Conservation (phyloP, 768 basidiomycete genomes). For the Xerocomus spinulosus region DNA sequence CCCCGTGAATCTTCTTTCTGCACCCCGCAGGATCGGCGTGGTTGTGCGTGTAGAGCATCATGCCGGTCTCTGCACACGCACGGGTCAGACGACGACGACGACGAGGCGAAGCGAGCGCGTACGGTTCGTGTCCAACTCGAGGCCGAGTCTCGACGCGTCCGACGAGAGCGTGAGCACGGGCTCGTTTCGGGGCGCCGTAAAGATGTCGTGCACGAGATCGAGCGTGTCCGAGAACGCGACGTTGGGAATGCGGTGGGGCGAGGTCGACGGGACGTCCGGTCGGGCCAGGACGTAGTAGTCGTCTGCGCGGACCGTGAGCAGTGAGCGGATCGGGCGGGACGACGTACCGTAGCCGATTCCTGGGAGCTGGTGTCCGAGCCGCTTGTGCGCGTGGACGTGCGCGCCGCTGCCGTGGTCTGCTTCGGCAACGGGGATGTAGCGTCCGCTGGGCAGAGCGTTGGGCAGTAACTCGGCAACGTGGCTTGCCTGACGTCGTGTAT, state of each 20-base stretch:
- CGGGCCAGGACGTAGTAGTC: slow-evolving; percentile 58
- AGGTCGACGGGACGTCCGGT: slow-evolving; percentile 27
- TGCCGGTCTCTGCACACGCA: slow-evolving; percentile 51
- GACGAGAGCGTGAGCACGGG: slow-evolving; percentile 53
- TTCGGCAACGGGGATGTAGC: slow-evolving; percentile 42
- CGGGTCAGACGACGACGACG: background rate
- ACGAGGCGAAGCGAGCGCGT: slow-evolving; percentile 18
- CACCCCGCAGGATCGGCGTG: slow-evolving; percentile 44
- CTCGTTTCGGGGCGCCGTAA: slow-evolving; percentile 29
- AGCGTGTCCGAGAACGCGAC: slow-evolving; percentile 38
- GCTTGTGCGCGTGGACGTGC: slow-evolving; percentile 47
- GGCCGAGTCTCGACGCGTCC: slow-evolving; percentile 52
- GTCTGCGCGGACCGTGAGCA: slow-evolving; percentile 36
- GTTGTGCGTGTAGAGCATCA: slow-evolving; percentile 72
- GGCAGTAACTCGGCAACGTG: slow-evolving; percentile 49
- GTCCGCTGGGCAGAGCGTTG: slow-evolving; percentile 49
- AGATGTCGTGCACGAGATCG: slow-evolving; percentile 40
- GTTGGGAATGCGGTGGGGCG: slow-evolving; percentile 47
- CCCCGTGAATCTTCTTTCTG: slow-evolving; percentile 72
- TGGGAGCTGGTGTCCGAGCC: slow-evolving; percentile 57
- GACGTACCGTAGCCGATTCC: slow-evolving; percentile 53
- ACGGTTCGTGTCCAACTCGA: slow-evolving; percentile 71
- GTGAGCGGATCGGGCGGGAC: background rate
- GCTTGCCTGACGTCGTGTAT: slow-evolving; percentile 39
- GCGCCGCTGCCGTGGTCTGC: slow-evolving; percentile 34